A percentile compares a stretch with the other conserved stretches of the same genome.
phyloP scores from a whole-genome alignment of 148 eudicot species.

The Rhododendron simsii region DNA sequence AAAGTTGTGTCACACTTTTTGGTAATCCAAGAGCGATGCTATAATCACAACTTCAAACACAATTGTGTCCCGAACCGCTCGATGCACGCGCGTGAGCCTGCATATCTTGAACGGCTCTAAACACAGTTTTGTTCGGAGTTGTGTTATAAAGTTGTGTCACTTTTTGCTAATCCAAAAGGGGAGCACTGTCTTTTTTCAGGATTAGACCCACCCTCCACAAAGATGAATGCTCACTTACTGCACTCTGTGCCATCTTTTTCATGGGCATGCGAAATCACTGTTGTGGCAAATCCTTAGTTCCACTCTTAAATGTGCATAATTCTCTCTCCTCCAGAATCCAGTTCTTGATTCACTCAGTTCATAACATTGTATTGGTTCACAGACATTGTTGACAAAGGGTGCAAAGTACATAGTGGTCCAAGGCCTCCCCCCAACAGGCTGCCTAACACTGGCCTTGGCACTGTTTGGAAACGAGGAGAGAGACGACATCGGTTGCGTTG shows the following conservation, averaged over 20 bases:
- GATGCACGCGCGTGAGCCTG: not conserved
- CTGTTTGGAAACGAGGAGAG: conserved; percentile 43
- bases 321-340: not conserved
- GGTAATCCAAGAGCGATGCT: not conserved
- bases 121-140: not conserved
- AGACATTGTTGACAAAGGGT: conserved; percentile 66
- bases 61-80: not conserved
- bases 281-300: not conserved
- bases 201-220: not conserved
- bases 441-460: conserved; percentile 58
- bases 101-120: not conserved
- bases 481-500: conserved; percentile 64
- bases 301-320: not conserved
- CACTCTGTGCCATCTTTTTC: not conserved
- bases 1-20: not conserved
- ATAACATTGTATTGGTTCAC: not conserved
- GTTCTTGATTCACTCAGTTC: not conserved
- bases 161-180: not conserved
- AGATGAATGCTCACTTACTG: not conserved
- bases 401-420: conserved; percentile 77
- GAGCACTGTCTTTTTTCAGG: not conserved
- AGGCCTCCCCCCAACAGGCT: conserved; percentile 87
- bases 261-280: not conserved
- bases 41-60: not conserved
- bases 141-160: not conserved